Percentiles rank a stretch among this genome's conserved stretches.
phyloP scores from a whole-genome alignment of 257 asterid genomes.

The Ocimum tenuiflorum region DNA sequence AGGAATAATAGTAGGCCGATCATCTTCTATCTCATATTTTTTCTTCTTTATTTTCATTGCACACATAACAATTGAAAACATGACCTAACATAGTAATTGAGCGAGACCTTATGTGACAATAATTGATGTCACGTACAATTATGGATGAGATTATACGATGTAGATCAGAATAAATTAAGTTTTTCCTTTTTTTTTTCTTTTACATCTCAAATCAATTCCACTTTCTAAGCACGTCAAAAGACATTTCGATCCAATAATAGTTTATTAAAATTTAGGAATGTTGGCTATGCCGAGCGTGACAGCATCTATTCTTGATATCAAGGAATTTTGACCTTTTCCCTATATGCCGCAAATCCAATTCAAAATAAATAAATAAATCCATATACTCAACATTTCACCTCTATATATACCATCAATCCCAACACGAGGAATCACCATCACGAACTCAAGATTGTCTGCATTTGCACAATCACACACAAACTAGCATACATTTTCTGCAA shows the following conservation, averaged over 20 bases:
- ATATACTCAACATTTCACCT: slow-evolving; percentile 3
- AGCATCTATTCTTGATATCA: slow-evolving; percentile 19
- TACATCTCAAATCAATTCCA: background rate
- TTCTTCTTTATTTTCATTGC: background rate
- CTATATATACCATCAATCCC: slow-evolving; percentile 8
- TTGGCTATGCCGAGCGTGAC: slow-evolving; percentile 7
- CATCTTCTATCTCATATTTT: too few relatives aligned
- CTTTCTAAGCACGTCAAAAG: background rate
- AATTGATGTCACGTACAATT: background rate
- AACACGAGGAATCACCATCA: slow-evolving; percentile 12
- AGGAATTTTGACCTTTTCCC: slow-evolving; percentile 20
- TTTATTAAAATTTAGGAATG: background rate
- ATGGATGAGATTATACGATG: background rate
- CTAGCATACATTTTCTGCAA: too few relatives aligned
- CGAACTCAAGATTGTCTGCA: background rate
- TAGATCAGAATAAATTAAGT: background rate
- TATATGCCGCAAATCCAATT: background rate
- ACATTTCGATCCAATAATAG: background rate
- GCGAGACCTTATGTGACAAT: background rate
- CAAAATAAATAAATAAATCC: slow-evolving; percentile 1
- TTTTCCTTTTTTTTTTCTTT: too few relatives aligned
- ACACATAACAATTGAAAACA: too few relatives aligned
- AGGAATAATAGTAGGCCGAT: background rate
- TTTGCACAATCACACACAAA: background rate
- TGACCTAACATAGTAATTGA: too few relatives aligned